A percentile compares a stretch with the other conserved stretches of the same genome.
Evolutionary conservation across 1,284 basidiomycete species (phyloP).

Genomic region (Ceratobasidium sp.): DNA sequence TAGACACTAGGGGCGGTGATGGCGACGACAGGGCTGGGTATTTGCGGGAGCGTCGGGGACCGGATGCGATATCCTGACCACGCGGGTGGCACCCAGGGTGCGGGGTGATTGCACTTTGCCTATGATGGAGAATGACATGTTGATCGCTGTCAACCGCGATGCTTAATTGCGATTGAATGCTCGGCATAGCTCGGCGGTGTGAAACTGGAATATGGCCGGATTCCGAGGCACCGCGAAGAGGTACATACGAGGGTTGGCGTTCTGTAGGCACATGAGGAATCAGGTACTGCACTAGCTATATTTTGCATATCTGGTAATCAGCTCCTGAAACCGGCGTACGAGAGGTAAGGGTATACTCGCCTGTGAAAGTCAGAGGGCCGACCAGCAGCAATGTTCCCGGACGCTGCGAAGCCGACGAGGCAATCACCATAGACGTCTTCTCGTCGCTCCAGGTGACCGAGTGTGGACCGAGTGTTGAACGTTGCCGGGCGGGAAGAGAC

Average conservation of each 20-base stretch:
- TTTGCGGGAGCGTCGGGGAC: not conserved
- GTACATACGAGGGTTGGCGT: not conserved
- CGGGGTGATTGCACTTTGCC: not conserved
- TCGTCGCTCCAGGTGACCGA: not conserved
- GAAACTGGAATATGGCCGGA: not conserved
- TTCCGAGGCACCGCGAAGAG: too few relatives aligned
- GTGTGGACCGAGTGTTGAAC: too few relatives aligned
- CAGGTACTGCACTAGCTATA: conserved; percentile 1
- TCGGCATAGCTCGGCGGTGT: not conserved
- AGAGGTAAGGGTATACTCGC: too few relatives aligned
- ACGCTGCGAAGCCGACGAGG: too few relatives aligned
- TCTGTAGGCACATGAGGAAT: not conserved
- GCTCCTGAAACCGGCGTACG: too few relatives aligned
- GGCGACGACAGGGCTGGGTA: conserved; percentile 1
- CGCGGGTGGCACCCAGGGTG: not conserved
- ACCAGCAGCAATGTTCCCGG: too few relatives aligned
- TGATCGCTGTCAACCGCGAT: not conserved
- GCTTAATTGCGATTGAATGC: not conserved
- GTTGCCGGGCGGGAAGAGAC: too few relatives aligned
- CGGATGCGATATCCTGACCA: too few relatives aligned
- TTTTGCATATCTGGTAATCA: not conserved
- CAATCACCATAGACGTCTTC: too few relatives aligned
- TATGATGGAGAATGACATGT: not conserved
- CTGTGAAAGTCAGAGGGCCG: too few relatives aligned
- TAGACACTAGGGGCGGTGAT: not conserved